These are phyloP conservation scores for Plasmodium cynomolgi DNA, from an alignment of 169 alveolate species.

Conservation along the genomic window DNA sequence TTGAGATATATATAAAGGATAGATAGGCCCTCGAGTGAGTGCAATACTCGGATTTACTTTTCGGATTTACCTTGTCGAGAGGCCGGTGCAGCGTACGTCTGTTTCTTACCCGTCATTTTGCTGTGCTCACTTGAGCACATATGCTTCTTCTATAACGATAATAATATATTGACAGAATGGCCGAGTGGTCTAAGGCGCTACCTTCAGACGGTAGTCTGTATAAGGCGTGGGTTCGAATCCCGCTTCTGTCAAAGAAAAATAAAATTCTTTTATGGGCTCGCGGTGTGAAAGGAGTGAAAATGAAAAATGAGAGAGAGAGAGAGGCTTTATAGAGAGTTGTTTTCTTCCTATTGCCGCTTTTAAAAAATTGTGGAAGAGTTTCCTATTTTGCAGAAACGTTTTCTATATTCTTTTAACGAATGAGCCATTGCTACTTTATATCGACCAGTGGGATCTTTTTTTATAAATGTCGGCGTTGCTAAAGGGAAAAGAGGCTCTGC, in stretches of 20 bases:
- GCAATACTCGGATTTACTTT: neutral
- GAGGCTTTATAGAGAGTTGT: too few relatives aligned
- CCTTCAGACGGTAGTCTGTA: constrained; percentile 77
- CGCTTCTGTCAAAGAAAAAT: constrained; percentile 69
- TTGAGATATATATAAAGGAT: neutral
- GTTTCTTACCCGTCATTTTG: neutral
- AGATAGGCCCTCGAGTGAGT: neutral
- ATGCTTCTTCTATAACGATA: neutral
- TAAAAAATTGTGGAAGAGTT: neutral
- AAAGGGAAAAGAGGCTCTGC: neutral
- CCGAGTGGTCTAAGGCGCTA: constrained; percentile 80
- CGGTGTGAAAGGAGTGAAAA: neutral
- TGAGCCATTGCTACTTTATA: neutral
- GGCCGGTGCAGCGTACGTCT: neutral
- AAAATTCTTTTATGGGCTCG: neutral
- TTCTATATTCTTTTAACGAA: neutral
- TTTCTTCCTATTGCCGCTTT: neutral
- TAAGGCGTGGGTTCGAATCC: constrained; percentile 79
- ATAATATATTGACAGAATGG: constrained; percentile 61
- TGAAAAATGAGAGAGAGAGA: too few relatives aligned
- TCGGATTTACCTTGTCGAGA: neutral
- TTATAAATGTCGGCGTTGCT: neutral
- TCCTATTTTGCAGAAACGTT: neutral
- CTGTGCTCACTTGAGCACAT: neutral
- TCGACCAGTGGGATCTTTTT: neutral